phyloP scores from a whole-genome alignment of 257 asterid genomes.

The Przewalskia tangutica region DNA sequence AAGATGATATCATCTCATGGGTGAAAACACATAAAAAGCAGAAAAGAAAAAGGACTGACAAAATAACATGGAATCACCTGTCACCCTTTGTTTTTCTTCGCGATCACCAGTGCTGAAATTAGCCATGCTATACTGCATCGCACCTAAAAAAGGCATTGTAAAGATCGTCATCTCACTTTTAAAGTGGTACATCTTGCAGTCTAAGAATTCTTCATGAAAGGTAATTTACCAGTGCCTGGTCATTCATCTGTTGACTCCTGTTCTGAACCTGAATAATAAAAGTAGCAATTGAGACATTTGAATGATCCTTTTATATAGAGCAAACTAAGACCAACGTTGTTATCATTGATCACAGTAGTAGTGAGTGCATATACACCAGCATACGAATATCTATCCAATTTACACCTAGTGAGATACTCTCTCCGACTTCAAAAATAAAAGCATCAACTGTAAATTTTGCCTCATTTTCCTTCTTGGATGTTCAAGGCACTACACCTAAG shows the following conservation, averaged over 20 bases:
- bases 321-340: neutral
- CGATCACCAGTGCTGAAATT: too few species aligned
- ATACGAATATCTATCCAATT: neutral
- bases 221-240: slow-evolving; percentile 71
- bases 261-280: slow-evolving; percentile 57
- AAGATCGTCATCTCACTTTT: neutral
- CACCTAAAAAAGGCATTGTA: too few species aligned
- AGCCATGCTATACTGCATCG: too few species aligned
- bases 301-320: neutral
- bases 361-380: neutral
- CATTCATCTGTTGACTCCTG: slow-evolving; percentile 72
- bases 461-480: neutral
- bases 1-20: too few species aligned
- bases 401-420: neutral
- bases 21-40: too few species aligned
- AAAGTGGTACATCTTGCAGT: neutral
- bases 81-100: too few species aligned
- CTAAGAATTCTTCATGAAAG: slow-evolving; percentile 6
- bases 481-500: neutral
- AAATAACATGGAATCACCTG: too few species aligned
- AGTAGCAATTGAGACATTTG: neutral
- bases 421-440: neutral
- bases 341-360: neutral
- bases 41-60: too few species aligned
- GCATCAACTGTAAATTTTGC: neutral